A percentile compares a stretch with the other conserved stretches of the same genome.
Evolutionary conservation across 345 rosid genomes (phyloP).

Genomic region (Salix udensis): DNA sequence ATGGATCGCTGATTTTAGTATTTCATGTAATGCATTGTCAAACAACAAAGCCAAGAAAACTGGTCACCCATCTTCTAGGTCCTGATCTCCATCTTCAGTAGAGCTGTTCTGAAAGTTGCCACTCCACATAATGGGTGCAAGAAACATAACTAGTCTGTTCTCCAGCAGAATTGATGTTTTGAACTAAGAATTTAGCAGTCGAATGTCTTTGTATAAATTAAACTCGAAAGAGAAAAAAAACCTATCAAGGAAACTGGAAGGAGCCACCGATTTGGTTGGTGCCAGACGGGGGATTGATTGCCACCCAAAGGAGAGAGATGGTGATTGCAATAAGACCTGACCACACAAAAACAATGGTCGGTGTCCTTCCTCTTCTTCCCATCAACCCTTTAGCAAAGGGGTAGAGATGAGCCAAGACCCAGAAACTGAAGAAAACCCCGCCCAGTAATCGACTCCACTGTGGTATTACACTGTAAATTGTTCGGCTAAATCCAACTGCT

Average conservation of each 20-base stretch:
- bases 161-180: conserved; percentile 9
- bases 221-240: conserved; percentile 22
- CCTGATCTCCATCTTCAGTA: not conserved
- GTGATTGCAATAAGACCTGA: conserved; percentile 92
- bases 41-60: conserved; percentile 9
- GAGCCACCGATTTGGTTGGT: conserved; percentile 75
- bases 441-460: conserved; percentile 87
- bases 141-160: conserved; percentile 16
- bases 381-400: conserved; percentile 95
- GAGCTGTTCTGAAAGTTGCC: not conserved
- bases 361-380: conserved; percentile 98
- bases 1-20: not conserved
- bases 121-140: conserved; percentile 3
- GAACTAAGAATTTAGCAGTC: conserved; percentile 20
- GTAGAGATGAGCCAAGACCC: conserved; percentile 98
- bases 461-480: conserved; percentile 76
- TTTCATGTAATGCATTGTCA: conserved; percentile 1
- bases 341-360: conserved; percentile 95
- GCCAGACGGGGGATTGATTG: conserved; percentile 80
- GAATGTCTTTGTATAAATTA: conserved; percentile 14
- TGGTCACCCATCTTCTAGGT: conserved; percentile 5
- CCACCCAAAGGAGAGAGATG: conserved; percentile 96
- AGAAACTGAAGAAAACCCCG: conserved; percentile 96
- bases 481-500: conserved; percentile 89
- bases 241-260: conserved; percentile 77